Conservation (phyloP, 192 early-diverging fungal species). For the Thoreauomyces humboldtii region DNA sequence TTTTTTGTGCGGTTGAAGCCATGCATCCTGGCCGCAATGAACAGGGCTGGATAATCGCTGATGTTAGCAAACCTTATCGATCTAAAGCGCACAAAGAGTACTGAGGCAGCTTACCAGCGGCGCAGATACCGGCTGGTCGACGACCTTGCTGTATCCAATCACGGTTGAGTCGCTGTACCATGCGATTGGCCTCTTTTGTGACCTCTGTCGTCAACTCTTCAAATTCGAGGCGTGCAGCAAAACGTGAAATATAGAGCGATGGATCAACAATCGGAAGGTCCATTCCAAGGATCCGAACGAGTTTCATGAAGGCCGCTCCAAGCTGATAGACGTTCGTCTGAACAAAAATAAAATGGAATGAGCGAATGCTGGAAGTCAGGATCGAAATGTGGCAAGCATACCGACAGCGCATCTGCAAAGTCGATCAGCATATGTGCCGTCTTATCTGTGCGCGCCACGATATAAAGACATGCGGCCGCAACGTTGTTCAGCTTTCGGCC, state of each 20-base stretch:
- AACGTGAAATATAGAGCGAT: conserved; percentile 86
- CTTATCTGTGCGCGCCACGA: conserved; percentile 82
- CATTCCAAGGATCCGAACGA: conserved; percentile 54
- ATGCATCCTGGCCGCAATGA: conserved; percentile 89
- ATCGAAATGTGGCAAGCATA: too few species aligned
- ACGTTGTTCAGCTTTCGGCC: conserved; percentile 76
- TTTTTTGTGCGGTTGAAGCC: conserved; percentile 76
- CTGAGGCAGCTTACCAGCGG: conserved; percentile 60
- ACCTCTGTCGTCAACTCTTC: conserved; percentile 81
- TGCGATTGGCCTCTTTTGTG: conserved; percentile 70
- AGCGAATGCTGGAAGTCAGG: too few species aligned
- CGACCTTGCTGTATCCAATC: conserved; percentile 92
- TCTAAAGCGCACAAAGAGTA: background rate
- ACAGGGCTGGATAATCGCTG: conserved; percentile 41
- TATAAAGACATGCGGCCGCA: conserved; percentile 87
- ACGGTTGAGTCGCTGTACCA: conserved; percentile 87
- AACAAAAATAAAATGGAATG: too few species aligned
- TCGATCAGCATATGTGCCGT: conserved; percentile 93
- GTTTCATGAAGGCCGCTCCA: conserved; percentile 77
- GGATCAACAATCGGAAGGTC: conserved; percentile 83
- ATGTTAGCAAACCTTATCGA: background rate
- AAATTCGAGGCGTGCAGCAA: conserved; percentile 86
- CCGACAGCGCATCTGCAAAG: conserved; percentile 83
- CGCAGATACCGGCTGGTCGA: conserved; percentile 92
- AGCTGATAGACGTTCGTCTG: conserved; percentile 83